Conservation (phyloP, 495 filamentous ascomycete species). For the Penicillium parvum region DNA sequence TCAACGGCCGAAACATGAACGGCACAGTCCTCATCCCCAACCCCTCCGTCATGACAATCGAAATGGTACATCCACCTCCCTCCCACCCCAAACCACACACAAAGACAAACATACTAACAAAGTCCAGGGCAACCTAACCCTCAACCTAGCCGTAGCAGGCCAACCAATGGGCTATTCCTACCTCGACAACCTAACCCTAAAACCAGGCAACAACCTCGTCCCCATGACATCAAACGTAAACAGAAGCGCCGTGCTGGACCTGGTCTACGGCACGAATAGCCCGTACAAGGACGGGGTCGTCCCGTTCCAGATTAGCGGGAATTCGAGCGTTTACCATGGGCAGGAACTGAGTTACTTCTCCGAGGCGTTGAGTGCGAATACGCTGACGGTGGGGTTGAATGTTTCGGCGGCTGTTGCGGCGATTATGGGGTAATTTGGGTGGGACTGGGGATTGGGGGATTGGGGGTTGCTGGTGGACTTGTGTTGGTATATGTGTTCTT, state of each 20-base stretch:
- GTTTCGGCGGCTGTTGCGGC: conserved; percentile 33
- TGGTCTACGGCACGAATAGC: conserved; percentile 29
- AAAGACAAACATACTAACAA: conserved; percentile 3
- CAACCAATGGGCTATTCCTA: conserved; percentile 49
- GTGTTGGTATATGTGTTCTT: not conserved
- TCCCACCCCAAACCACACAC: not conserved
- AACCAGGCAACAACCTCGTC: conserved; percentile 57
- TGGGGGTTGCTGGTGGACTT: not conserved
- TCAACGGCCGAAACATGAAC: conserved; percentile 57
- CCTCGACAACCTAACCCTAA: conserved; percentile 54
- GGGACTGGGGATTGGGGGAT: not conserved
- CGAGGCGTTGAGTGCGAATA: conserved; percentile 39
- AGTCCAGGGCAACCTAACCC: conserved; percentile 59
- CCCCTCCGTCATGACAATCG: conserved; percentile 58
- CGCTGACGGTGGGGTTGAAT: conserved; percentile 39
- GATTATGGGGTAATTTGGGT: not conserved
- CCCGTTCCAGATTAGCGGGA: conserved; percentile 56
- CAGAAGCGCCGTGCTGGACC: conserved; percentile 40
- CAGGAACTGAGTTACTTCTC: conserved; percentile 59
- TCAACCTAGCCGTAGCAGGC: conserved; percentile 52
- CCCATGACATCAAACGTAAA: conserved; percentile 52
- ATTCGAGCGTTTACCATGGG: conserved; percentile 54
- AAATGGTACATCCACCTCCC: conserved; percentile 44
- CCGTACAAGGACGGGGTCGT: conserved; percentile 53
- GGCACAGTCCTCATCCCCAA: conserved; percentile 67